A percentile compares a stretch with the other conserved stretches of the same genome.
These are phyloP conservation scores for Aspergillus pseudoterreus DNA, from an alignment of 2,329 filamentous ascomycete genomes.

Conservation along the genomic window DNA sequence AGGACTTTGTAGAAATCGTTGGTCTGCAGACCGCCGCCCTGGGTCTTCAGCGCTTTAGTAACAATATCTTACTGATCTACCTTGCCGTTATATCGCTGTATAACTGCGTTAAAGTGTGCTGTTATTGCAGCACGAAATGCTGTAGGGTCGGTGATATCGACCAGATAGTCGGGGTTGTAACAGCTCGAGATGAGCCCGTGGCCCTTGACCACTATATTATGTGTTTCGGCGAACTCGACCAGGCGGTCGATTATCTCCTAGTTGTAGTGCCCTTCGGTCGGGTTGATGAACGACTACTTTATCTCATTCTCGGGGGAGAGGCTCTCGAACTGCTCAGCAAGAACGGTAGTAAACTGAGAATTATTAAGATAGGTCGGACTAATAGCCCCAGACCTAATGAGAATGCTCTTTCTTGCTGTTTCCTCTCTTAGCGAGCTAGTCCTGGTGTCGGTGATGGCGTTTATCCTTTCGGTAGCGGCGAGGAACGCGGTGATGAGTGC, in stretches of 20 bases:
- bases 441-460: too few relatives aligned
- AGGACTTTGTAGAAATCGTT: conserved; percentile 7
- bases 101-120: conserved; percentile 9
- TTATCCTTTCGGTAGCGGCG: neutral
- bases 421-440: conserved; percentile 4
- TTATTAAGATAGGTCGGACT: conserved; percentile 6
- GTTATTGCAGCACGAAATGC: conserved; percentile 7
- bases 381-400: conserved; percentile 7
- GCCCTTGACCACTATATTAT: conserved; percentile 9
- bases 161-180: conserved; percentile 10
- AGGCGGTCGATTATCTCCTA: conserved; percentile 8
- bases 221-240: conserved; percentile 5
- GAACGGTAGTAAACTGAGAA: conserved; percentile 5
- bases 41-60: conserved; percentile 5
- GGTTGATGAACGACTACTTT: conserved; percentile 9
- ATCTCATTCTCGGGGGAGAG: conserved; percentile 13
- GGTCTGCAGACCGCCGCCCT: conserved; percentile 3
- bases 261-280: conserved; percentile 12
- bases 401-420: conserved; percentile 1
- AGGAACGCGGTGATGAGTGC: conserved; percentile 1
- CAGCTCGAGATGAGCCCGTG: conserved; percentile 13
- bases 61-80: conserved; percentile 11
- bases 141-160: conserved; percentile 9
- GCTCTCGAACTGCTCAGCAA: conserved; percentile 10
- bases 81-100: conserved; percentile 9